A percentile compares a stretch with the other conserved stretches of the same genome.
Evolutionary conservation across 805 yeast species (phyloP).

Genomic region (Lipomyces oligophaga): DNA sequence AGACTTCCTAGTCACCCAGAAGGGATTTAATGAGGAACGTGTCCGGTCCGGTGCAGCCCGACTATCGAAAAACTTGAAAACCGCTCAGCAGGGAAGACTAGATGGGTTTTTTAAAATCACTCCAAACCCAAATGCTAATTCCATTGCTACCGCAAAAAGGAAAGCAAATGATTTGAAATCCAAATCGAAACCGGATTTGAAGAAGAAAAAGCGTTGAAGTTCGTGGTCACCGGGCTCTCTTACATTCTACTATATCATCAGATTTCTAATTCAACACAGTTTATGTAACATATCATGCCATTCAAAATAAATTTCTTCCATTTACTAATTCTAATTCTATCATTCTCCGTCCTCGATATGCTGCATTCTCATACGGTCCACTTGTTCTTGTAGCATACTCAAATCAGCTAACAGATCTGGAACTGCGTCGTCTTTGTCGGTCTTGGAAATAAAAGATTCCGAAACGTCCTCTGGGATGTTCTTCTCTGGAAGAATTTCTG

Average conservation of each 20-base stretch:
- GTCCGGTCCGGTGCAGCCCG: constrained; percentile 83
- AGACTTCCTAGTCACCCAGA: constrained; percentile 76
- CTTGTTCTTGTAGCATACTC: constrained; percentile 23
- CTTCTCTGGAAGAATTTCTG: too few species aligned
- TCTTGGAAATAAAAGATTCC: too few species aligned
- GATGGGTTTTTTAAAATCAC: constrained; percentile 84
- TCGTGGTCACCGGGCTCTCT: too few species aligned
- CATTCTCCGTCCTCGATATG: constrained; percentile 1
- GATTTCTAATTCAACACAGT: too few species aligned
- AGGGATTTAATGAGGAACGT: constrained; percentile 91
- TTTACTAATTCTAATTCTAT: too few species aligned
- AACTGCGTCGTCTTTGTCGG: constrained; percentile 3
- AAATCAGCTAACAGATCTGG: constrained; percentile 28
- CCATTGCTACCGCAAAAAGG: constrained; percentile 35
- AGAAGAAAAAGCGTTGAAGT: constrained; percentile 1
- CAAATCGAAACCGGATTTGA: constrained; percentile 20
- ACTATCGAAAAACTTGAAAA: constrained; percentile 74
- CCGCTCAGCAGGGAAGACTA: constrained; percentile 70
- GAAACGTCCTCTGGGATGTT: too few species aligned
- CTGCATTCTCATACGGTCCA: constrained; percentile 23
- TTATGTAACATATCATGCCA: too few species aligned
- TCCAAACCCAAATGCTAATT: constrained; percentile 41
- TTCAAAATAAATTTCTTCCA: too few species aligned
- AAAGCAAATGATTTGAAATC: constrained; percentile 39
- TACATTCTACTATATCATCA: too few species aligned